phyloP scores from a whole-genome alignment of 148 eudicot species.

The Linanthus parryae region DNA sequence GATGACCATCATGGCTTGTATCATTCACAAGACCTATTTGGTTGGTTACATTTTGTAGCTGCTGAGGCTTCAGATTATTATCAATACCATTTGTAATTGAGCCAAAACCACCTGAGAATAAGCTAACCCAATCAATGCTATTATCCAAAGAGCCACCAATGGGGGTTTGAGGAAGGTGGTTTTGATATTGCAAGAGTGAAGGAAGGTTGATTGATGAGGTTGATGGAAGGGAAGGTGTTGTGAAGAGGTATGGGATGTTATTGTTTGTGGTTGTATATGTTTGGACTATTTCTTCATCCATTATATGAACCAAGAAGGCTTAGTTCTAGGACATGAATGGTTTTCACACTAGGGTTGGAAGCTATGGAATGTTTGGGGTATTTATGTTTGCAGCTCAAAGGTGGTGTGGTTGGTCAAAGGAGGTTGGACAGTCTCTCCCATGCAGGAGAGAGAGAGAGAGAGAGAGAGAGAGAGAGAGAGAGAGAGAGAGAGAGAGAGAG shows the following conservation, averaged over 20 bases:
- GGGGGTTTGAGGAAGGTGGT: too few relatives aligned
- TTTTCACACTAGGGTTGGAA: too few relatives aligned
- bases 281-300: slow-evolving; percentile 20
- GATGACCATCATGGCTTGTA: slow-evolving; percentile 13
- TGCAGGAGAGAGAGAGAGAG: slow-evolving; percentile 8
- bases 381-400: slow-evolving; percentile 9
- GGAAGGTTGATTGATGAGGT: slow-evolving; percentile 2
- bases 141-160: too few relatives aligned
- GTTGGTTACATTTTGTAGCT: slow-evolving; percentile 6
- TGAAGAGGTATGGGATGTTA: slow-evolving; percentile 12
- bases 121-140: slow-evolving; percentile 59
- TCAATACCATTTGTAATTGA: slow-evolving; percentile 7
- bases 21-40: not conserved
- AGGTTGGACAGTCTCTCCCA: slow-evolving; percentile 23
- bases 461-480: slow-evolving; percentile 9
- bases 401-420: slow-evolving; percentile 27
- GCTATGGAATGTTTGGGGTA: slow-evolving; percentile 7
- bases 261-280: slow-evolving; percentile 2
- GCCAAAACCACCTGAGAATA: slow-evolving; percentile 19
- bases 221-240: slow-evolving; percentile 12
- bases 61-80: slow-evolving; percentile 11
- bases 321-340: too few relatives aligned
- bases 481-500: slow-evolving; percentile 17
- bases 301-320: too few relatives aligned
- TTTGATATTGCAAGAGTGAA: too few relatives aligned